phyloP scores from a whole-genome alignment of 148 eudicot species.

The Silene uniflora region DNA sequence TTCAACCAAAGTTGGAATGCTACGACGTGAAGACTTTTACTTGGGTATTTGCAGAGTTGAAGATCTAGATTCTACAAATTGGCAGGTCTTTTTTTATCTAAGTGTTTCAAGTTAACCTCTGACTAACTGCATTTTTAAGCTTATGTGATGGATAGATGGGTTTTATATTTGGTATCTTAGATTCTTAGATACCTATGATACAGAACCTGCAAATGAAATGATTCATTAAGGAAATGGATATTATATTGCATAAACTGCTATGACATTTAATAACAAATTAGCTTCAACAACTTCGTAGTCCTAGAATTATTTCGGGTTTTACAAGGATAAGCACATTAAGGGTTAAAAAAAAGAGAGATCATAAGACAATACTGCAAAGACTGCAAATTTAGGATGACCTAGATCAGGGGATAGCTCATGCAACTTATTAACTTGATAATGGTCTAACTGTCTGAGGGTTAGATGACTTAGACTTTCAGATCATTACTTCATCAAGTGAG shows the following conservation, averaged over 20 bases:
- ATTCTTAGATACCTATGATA: neutral
- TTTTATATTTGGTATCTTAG: neutral
- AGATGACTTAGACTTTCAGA: too few relatives aligned
- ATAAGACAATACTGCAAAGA: too few relatives aligned
- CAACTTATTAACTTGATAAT: too few relatives aligned
- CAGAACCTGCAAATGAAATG: neutral
- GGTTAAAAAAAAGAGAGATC: too few relatives aligned
- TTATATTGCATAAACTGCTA: neutral
- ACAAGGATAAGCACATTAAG: too few relatives aligned
- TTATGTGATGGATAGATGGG: neutral
- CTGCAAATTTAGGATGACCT: too few relatives aligned
- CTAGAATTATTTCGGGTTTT: too few relatives aligned
- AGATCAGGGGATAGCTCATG: too few relatives aligned
- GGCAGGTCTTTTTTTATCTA: constrained; percentile 54
- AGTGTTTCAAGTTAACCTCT: neutral
- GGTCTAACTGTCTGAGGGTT: too few relatives aligned
- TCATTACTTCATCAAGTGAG: too few relatives aligned
- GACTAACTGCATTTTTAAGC: neutral
- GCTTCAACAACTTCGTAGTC: too few relatives aligned
- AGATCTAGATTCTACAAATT: constrained; percentile 42
- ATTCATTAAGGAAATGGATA: neutral
- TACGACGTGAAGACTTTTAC: constrained; percentile 48
- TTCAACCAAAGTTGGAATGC: constrained; percentile 30
- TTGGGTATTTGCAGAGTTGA: constrained; percentile 59
- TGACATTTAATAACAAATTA: too few relatives aligned